phyloP scores from a whole-genome alignment of 768 basidiomycete genomes.

The Boletus speciosus region DNA sequence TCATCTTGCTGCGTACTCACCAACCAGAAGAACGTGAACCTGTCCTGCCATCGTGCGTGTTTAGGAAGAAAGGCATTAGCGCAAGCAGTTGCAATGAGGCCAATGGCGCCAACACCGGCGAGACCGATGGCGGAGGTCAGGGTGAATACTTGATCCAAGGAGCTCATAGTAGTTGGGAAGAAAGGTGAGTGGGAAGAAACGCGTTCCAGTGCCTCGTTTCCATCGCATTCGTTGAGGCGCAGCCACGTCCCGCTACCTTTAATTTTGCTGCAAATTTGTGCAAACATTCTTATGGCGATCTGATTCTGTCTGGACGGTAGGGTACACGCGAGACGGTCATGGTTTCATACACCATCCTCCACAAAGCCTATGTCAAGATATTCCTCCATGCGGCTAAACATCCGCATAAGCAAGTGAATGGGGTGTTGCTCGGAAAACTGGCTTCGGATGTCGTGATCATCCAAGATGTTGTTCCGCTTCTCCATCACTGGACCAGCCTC shows the following conservation, averaged over 20 bases:
- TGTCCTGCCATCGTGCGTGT: constrained; percentile 60
- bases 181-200: neutral
- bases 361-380: constrained; percentile 68
- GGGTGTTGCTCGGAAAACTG: constrained; percentile 66
- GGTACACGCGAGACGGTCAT: constrained; percentile 8
- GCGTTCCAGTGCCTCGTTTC: too few relatives aligned
- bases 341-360: constrained; percentile 49
- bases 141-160: constrained; percentile 41
- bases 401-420: constrained; percentile 71
- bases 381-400: constrained; percentile 79
- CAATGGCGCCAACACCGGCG: constrained; percentile 52
- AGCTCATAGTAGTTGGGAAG: constrained; percentile 15
- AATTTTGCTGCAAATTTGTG: too few relatives aligned
- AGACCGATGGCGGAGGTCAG: constrained; percentile 63
- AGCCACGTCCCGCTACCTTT: too few relatives aligned
- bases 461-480: constrained; percentile 67
- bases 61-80: constrained; percentile 60
- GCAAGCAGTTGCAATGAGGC: constrained; percentile 47
- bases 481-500: constrained; percentile 83
- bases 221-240: too few relatives aligned
- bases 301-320: too few relatives aligned
- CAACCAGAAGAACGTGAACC: constrained; percentile 75
- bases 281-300: too few relatives aligned
- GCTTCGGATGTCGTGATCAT: constrained; percentile 41
- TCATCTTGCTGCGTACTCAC: constrained; percentile 37